Evolutionary conservation across 2,329 filamentous ascomycete species (phyloP).

Genomic region (Pseudocercospora pini-densiflorae): DNA sequence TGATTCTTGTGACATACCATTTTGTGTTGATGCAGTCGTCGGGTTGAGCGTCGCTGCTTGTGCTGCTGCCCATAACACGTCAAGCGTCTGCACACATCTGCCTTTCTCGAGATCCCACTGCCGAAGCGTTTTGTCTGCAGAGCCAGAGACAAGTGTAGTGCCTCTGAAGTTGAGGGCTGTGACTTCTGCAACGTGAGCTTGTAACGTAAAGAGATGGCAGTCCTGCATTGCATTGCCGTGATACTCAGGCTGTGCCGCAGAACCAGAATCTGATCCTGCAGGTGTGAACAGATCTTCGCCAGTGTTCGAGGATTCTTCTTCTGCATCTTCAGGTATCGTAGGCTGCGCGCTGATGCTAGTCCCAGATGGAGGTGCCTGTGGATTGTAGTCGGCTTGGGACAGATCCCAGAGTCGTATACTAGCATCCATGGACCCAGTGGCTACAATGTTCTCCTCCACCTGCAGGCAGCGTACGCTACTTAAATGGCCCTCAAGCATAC

Average conservation of each 20-base stretch:
- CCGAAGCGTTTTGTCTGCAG: slow-evolving; percentile 93
- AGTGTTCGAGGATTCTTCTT: slow-evolving; percentile 46
- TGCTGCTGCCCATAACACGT: slow-evolving; percentile 97
- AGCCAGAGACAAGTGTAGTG: slow-evolving; percentile 90
- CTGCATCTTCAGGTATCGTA: slow-evolving; percentile 45
- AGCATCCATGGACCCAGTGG: slow-evolving; percentile 92
- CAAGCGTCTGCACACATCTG: slow-evolving; percentile 95
- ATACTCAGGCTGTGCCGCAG: slow-evolving; percentile 58
- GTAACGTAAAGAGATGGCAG: slow-evolving; percentile 84
- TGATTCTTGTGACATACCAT: slow-evolving; percentile 20
- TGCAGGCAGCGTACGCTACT: slow-evolving; percentile 92
- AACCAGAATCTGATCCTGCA: slow-evolving; percentile 26
- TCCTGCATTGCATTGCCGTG: slow-evolving; percentile 80
- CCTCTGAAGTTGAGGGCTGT: slow-evolving; percentile 91
- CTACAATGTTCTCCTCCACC: slow-evolving; percentile 93
- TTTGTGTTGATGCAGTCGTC: slow-evolving; percentile 27
- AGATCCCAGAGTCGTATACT: slow-evolving; percentile 95
- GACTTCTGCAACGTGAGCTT: slow-evolving; percentile 91
- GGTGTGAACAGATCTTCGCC: slow-evolving; percentile 37
- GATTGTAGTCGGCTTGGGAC: slow-evolving; percentile 82
- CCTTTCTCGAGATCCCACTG: slow-evolving; percentile 98
- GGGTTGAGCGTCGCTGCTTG: slow-evolving; percentile 68
- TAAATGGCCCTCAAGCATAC: slow-evolving; percentile 88
- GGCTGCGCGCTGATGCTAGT: slow-evolving; percentile 53
- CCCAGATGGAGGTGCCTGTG: slow-evolving; percentile 53